phyloP scores from a whole-genome alignment of 1,139 yeast species.

The Sugiyamaella pinicola region DNA sequence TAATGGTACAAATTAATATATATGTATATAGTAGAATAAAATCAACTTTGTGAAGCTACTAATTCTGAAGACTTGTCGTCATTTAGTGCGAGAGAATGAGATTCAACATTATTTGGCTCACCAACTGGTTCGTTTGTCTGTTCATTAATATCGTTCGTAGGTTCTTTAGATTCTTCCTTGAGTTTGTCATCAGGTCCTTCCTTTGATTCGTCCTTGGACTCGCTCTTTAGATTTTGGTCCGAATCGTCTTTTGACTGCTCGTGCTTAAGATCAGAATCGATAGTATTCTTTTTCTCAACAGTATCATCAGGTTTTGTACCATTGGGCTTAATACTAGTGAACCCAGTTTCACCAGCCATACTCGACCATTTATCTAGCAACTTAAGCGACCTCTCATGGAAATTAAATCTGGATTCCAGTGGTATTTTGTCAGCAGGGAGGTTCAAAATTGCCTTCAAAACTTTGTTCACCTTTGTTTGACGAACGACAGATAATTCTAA shows the following conservation, averaged over 20 bases:
- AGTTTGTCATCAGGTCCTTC: background rate
- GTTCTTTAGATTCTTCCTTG: conserved; percentile 4
- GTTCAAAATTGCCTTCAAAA: conserved; percentile 37
- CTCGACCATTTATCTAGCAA: conserved; percentile 38
- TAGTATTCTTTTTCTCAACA: background rate
- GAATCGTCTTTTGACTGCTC: background rate
- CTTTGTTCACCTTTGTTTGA: conserved; percentile 43
- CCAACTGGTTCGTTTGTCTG: background rate
- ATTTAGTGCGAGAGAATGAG: background rate
- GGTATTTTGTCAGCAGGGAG: conserved; percentile 32
- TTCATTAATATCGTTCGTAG: background rate
- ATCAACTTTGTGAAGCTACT: conserved; percentile 9
- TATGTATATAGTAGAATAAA: conserved; percentile 5
- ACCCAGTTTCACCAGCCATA: conserved; percentile 9
- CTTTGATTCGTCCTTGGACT: background rate
- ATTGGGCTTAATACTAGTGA: background rate
- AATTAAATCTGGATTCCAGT: conserved; percentile 34
- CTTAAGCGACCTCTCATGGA: conserved; percentile 33
- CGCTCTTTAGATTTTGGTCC: background rate
- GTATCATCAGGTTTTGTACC: background rate
- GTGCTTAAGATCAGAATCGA: too few species aligned
- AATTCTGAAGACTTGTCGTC: conserved; percentile 9
- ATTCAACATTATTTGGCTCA: background rate
- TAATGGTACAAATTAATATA: conserved; percentile 10
- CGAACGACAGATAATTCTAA: conserved; percentile 43